A percentile compares a stretch with the other conserved stretches of the same genome.
Conservation (phyloP, 2,329 filamentous ascomycete species). For the Ophiostoma fasciatum region DNA sequence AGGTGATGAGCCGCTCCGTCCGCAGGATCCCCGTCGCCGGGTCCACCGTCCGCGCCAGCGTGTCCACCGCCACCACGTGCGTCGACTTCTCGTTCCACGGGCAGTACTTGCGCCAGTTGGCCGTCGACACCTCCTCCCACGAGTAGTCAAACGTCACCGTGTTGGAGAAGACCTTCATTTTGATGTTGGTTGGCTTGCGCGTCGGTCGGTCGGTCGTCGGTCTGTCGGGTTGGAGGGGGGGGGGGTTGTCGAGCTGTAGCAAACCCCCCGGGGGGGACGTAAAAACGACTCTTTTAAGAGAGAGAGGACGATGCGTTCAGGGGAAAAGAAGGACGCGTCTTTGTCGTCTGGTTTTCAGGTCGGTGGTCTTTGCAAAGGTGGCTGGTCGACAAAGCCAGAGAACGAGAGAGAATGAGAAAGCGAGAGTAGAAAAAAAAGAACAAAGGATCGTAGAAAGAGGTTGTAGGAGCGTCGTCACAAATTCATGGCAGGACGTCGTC, state of each 20-base stretch:
- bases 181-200: constrained; percentile 8
- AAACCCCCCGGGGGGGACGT: too few relatives aligned
- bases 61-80: constrained; percentile 92
- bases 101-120: constrained; percentile 98
- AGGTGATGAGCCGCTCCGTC: constrained; percentile 48
- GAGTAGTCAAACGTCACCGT: constrained; percentile 89
- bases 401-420: not conserved
- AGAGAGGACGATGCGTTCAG: too few relatives aligned
- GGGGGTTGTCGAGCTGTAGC: constrained; percentile 3
- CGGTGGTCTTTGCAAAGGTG: too few relatives aligned
- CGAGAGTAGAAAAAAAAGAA: not conserved
- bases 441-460: too few relatives aligned
- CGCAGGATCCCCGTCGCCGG: constrained; percentile 42
- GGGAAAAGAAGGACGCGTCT: not conserved
- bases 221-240: too few relatives aligned
- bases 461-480: too few relatives aligned
- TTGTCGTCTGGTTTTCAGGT: not conserved
- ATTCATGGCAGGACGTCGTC: too few relatives aligned
- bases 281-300: too few relatives aligned
- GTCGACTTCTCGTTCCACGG: constrained; percentile 99
- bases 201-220: too few relatives aligned
- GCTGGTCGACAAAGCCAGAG: not conserved
- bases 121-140: constrained; percentile 94
- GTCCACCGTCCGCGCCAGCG: constrained; percentile 54
- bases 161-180: constrained; percentile 93